Conservation (phyloP, 768 basidiomycete species). For the Mycena polygramma region DNA sequence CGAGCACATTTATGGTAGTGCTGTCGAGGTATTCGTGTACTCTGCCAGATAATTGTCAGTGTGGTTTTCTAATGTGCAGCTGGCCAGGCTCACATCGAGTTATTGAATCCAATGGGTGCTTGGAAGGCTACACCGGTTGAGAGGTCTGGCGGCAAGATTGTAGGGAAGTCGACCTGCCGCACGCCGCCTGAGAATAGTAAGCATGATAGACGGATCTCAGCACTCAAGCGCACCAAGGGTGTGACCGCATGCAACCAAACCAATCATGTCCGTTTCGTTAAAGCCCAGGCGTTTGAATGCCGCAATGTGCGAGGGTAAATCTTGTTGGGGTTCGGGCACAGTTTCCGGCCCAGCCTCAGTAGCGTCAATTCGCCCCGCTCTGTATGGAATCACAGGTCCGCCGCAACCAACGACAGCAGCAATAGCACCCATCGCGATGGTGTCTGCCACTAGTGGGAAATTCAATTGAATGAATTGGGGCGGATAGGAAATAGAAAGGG, state of each 20-base stretch:
- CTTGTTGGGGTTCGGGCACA: conserved; percentile 27
- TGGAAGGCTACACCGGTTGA: background rate
- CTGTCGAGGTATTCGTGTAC: background rate
- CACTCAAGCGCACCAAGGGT: background rate
- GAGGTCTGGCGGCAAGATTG: background rate
- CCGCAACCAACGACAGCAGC: conserved; percentile 32
- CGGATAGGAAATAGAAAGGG: background rate
- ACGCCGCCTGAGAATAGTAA: background rate
- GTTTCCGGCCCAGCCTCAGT: conserved; percentile 34
- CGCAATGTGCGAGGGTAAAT: conserved; percentile 28
- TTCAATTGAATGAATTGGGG: background rate
- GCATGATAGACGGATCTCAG: background rate
- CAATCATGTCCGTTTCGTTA: conserved; percentile 6
- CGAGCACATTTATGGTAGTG: conserved; percentile 2
- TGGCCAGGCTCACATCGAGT: background rate
- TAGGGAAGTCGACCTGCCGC: background rate
- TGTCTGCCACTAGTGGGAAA: conserved; percentile 36
- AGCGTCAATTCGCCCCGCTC: conserved; percentile 42
- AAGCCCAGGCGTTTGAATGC: conserved; percentile 24
- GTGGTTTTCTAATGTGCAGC: background rate
- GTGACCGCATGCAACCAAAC: background rate
- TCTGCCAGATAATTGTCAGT: background rate
- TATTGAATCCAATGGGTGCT: background rate
- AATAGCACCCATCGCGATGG: conserved; percentile 36
- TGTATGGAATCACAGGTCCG: conserved; percentile 40